These are phyloP conservation scores for Hemerocallis citrina DNA, from an alignment of 106 monocot species.

Conservation along the genomic window DNA sequence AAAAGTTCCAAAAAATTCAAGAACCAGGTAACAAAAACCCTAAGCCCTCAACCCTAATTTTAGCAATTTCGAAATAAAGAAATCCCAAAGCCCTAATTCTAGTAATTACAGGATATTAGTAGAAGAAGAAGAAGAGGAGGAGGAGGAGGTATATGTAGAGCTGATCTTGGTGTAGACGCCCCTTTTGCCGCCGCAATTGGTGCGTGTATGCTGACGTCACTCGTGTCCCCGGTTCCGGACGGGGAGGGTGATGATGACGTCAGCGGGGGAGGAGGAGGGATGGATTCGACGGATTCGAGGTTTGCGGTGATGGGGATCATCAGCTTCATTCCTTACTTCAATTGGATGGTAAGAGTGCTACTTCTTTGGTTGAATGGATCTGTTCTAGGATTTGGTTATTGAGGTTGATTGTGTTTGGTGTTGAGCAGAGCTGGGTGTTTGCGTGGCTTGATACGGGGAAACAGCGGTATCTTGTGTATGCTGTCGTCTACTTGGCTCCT, in stretches of 20 bases:
- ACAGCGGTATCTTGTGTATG: slow-evolving; percentile 75
- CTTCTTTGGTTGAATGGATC: no score
- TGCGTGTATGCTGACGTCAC: slow-evolving; percentile 69
- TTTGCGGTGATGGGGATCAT: slow-evolving; percentile 87
- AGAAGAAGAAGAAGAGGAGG: slow-evolving; percentile 8
- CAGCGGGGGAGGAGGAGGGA: slow-evolving; percentile 21
- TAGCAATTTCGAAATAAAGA: no score
- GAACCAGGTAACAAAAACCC: no score
- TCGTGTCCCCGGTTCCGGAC: slow-evolving; percentile 37
- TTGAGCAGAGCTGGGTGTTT: slow-evolving; percentile 83
- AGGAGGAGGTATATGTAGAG: slow-evolving; percentile 20
- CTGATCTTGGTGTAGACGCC: slow-evolving; percentile 62
- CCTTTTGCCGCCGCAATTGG: slow-evolving; percentile 89
- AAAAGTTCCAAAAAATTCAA: no score
- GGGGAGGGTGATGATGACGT: slow-evolving; percentile 19
- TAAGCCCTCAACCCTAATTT: no score
- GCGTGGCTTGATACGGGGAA: slow-evolving; percentile 85
- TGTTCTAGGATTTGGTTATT: no score
- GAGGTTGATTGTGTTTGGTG: neutral
- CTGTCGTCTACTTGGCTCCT: slow-evolving; percentile 83
- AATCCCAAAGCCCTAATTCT: no score
- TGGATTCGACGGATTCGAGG: slow-evolving; percentile 70
- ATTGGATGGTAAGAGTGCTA: slow-evolving; percentile 66
- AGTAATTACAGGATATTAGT: no score
- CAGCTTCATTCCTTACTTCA: slow-evolving; percentile 94